phyloP scores from a whole-genome alignment of 108 stramenopile species.

The Schizochytrium sp. region DNA sequence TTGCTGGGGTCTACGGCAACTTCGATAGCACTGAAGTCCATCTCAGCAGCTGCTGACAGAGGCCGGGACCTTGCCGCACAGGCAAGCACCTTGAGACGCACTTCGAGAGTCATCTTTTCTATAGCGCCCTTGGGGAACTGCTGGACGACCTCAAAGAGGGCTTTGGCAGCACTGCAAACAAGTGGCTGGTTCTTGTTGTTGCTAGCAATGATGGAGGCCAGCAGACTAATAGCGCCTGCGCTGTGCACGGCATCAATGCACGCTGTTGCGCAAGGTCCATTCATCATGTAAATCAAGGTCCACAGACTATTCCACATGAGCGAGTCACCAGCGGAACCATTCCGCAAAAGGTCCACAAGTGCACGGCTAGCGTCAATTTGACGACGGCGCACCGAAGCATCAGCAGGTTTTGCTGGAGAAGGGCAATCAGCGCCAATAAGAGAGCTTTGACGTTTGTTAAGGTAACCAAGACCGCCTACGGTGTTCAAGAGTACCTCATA shows the following conservation, averaged over 20 bases:
- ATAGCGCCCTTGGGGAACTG: not conserved
- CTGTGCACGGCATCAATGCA: slow-evolving; percentile 20
- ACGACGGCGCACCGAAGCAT: not conserved
- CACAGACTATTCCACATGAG: slow-evolving; percentile 35
- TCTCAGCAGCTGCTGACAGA: not conserved
- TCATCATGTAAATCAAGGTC: slow-evolving; percentile 52
- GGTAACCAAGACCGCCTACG: slow-evolving; percentile 18
- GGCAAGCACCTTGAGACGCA: slow-evolving; percentile 38
- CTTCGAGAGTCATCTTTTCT: not conserved
- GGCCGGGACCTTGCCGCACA: slow-evolving; percentile 26
- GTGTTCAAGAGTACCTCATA: slow-evolving; percentile 54
- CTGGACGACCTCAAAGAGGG: slow-evolving; percentile 3
- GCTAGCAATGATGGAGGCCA: not conserved
- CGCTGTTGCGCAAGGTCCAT: not conserved
- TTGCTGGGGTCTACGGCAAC: slow-evolving; percentile 13
- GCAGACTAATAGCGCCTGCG: not conserved
- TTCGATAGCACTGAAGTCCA: not conserved
- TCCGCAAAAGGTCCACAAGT: not conserved
- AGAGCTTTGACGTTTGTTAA: slow-evolving; percentile 32
- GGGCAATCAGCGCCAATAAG: not conserved
- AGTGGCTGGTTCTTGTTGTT: slow-evolving; percentile 42
- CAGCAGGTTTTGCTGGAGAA: not conserved
- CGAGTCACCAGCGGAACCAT: not conserved
- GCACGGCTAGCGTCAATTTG: not conserved
- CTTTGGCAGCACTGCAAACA: slow-evolving; percentile 37